Percentiles rank a stretch among this genome's conserved stretches.
phyloP scores from a whole-genome alignment of 2,329 filamentous ascomycete species.

The Lachnellula occidentalis region DNA sequence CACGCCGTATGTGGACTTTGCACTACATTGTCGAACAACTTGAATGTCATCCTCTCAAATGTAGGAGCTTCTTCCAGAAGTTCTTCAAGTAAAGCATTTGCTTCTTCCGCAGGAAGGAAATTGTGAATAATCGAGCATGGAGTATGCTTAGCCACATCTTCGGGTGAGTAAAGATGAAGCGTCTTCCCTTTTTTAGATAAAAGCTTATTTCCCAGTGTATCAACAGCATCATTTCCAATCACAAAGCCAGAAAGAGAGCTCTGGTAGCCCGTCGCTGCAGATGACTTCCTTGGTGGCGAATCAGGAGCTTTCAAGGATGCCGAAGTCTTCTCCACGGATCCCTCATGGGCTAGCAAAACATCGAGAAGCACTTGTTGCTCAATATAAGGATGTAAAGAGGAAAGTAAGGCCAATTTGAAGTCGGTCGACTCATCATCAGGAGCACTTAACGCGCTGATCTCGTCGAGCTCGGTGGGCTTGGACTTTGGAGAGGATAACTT shows the following conservation, averaged over 20 bases:
- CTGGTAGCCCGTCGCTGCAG: slow-evolving; percentile 46
- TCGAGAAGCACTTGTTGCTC: slow-evolving; percentile 69
- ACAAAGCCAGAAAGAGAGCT: slow-evolving; percentile 54
- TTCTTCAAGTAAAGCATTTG: slow-evolving; percentile 69
- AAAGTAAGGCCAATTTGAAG: slow-evolving; percentile 77
- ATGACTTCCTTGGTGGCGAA: slow-evolving; percentile 26
- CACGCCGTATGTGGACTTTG: slow-evolving; percentile 77
- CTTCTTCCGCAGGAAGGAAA: slow-evolving; percentile 68
- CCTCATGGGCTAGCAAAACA: slow-evolving; percentile 69
- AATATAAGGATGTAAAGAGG: slow-evolving; percentile 65
- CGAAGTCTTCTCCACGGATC: slow-evolving; percentile 64
- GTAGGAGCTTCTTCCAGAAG: slow-evolving; percentile 67
- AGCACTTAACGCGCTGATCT: slow-evolving; percentile 23
- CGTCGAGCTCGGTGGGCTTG: background rate
- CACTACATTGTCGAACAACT: slow-evolving; percentile 84
- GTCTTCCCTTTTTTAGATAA: slow-evolving; percentile 75
- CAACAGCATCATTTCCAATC: slow-evolving; percentile 1
- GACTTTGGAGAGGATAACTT: slow-evolving; percentile 31
- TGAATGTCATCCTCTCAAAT: slow-evolving; percentile 69
- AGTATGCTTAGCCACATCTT: slow-evolving; percentile 75
- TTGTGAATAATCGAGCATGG: slow-evolving; percentile 92
- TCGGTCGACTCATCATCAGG: slow-evolving; percentile 71
- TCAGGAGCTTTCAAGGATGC: slow-evolving; percentile 42
- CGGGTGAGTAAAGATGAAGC: slow-evolving; percentile 74
- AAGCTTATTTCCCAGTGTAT: slow-evolving; percentile 37